A percentile compares a stretch with the other conserved stretches of the same genome.
Evolutionary conservation across 306 rosid genomes (phyloP).

Genomic region (Medicago arabica): DNA sequence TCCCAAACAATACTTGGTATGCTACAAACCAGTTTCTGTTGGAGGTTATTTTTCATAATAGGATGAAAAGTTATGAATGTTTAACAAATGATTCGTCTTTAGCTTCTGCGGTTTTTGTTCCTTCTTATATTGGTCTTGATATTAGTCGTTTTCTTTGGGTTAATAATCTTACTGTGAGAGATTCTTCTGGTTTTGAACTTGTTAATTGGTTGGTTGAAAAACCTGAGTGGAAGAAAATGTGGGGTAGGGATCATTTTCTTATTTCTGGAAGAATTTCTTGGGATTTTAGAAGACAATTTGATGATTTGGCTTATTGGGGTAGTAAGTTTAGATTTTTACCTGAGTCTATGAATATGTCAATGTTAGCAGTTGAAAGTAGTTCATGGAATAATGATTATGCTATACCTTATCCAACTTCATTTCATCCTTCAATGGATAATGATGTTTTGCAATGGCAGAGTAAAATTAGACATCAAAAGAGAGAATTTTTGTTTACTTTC

Average conservation of each 20-base stretch:
- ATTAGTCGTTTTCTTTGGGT: conserved; percentile 72
- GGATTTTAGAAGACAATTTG: conserved; percentile 84
- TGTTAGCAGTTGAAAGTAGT: conserved; percentile 86
- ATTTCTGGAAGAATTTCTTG: conserved; percentile 87
- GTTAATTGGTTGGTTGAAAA: conserved; percentile 49
- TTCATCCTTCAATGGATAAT: conserved; percentile 58
- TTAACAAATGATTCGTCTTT: conserved; percentile 65
- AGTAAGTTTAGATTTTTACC: conserved; percentile 79
- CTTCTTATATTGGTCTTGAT: conserved; percentile 93
- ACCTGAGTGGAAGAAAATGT: conserved; percentile 76
- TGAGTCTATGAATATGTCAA: conserved; percentile 76
- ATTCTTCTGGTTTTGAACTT: conserved; percentile 66
- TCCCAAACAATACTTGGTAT: conserved; percentile 62
- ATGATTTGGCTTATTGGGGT: conserved; percentile 73
- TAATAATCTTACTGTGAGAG: conserved; percentile 61
- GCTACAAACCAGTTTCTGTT: conserved; percentile 78
- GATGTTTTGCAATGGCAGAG: conserved; percentile 64
- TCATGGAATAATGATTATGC: conserved; percentile 92
- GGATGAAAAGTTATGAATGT: conserved; percentile 67
- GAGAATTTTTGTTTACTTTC: conserved; percentile 67
- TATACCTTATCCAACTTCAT: conserved; percentile 81
- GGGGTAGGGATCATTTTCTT: conserved; percentile 88
- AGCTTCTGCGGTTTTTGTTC: conserved; percentile 83
- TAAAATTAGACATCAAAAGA: conserved; percentile 47
- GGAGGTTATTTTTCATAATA: conserved; percentile 85